Evolutionary conservation across 2,329 filamentous ascomycete genomes (phyloP).

Genomic region (Colletotrichum sp.): DNA sequence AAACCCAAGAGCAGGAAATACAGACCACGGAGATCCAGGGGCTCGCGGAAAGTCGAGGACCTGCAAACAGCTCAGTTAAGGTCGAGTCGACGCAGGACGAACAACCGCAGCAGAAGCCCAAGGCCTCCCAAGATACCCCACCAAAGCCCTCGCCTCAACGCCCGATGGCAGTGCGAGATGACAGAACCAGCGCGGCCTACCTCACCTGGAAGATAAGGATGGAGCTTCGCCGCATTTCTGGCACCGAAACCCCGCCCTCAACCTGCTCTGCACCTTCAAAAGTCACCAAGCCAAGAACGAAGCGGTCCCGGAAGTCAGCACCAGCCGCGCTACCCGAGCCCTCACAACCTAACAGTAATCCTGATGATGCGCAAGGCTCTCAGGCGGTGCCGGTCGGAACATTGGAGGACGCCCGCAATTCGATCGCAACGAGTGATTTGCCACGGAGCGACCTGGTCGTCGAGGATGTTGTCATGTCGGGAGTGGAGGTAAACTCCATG

Average conservation of each 20-base stretch:
- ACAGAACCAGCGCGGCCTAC: slow-evolving; percentile 50
- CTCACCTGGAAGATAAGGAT: slow-evolving; percentile 46
- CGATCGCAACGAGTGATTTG: background rate
- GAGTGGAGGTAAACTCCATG: slow-evolving; percentile 44
- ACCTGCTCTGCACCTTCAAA: background rate
- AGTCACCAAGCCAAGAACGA: slow-evolving; percentile 26
- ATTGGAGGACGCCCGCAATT: background rate
- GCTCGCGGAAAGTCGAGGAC: background rate
- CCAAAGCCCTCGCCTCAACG: slow-evolving; percentile 32
- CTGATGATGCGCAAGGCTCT: background rate
- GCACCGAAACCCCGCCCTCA: background rate
- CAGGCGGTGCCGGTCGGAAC: background rate
- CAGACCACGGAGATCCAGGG: background rate
- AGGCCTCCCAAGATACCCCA: background rate
- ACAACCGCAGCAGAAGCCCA: background rate
- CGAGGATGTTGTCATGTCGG: background rate
- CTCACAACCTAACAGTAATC: background rate
- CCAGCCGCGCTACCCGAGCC: slow-evolving; percentile 33
- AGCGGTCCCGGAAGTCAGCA: slow-evolving; percentile 44
- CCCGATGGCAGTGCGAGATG: slow-evolving; percentile 49
- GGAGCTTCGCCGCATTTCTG: slow-evolving; percentile 41
- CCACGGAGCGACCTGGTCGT: background rate
- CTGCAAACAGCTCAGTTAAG: background rate
- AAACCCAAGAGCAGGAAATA: background rate
- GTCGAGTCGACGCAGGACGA: background rate